These are phyloP conservation scores for Suillus subaureus DNA, from an alignment of 768 basidiomycete species.

Conservation along the genomic window DNA sequence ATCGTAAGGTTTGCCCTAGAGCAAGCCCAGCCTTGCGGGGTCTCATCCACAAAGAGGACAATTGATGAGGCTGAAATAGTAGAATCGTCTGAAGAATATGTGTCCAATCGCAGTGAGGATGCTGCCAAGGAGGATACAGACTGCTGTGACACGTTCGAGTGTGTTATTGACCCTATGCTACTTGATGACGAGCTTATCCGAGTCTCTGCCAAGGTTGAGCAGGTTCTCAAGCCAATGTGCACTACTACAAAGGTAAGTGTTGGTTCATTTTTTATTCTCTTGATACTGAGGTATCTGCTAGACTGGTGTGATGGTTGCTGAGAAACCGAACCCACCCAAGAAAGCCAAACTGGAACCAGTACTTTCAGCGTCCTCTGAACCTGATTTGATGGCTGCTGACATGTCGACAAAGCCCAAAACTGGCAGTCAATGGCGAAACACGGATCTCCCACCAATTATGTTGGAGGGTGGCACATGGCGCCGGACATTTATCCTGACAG, in stretches of 20 bases:
- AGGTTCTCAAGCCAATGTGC: background rate
- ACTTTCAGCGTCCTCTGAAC: background rate
- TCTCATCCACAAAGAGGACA: background rate
- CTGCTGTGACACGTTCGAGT: too few relatives aligned
- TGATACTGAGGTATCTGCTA: too few relatives aligned
- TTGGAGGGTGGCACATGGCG: conserved; percentile 1
- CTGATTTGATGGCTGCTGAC: background rate
- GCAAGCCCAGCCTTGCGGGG: background rate
- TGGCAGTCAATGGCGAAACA: background rate
- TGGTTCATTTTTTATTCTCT: background rate
- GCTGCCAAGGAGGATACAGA: too few relatives aligned
- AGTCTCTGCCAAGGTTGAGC: background rate
- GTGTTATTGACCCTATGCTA: background rate
- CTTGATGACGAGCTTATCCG: background rate
- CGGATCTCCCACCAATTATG: background rate
- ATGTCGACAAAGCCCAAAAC: background rate
- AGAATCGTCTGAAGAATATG: background rate
- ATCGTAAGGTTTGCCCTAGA: background rate
- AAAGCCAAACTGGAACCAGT: background rate
- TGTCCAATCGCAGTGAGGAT: too few relatives aligned
- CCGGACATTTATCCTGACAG: conserved; percentile 1
- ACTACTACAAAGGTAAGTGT: background rate
- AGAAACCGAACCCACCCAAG: background rate
- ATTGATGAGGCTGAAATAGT: background rate
- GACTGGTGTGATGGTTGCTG: background rate